A percentile compares a stretch with the other conserved stretches of the same genome.
Conservation (phyloP, 495 filamentous ascomycete species). For the Hapsidospora chrysogenum region DNA sequence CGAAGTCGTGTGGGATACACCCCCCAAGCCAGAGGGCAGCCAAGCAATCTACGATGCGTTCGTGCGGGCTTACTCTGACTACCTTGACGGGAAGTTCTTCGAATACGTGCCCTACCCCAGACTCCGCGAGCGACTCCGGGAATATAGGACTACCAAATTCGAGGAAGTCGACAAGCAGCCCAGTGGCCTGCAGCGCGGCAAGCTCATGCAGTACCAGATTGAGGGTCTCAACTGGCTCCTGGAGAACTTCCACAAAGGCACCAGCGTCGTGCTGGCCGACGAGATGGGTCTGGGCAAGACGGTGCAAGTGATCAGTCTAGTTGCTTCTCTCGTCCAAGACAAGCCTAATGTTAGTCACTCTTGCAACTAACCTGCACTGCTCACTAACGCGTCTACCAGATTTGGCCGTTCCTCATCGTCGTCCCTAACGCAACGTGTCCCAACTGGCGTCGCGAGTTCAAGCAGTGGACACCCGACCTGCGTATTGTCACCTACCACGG, state of each 20-base stretch:
- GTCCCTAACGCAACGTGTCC: conserved; percentile 89
- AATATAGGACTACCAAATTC: conserved; percentile 49
- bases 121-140: conserved; percentile 43
- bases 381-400: conserved; percentile 9
- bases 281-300: conserved; percentile 99
- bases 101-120: conserved; percentile 28
- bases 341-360: conserved; percentile 27
- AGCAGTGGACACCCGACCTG: conserved; percentile 75
- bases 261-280: conserved; percentile 90
- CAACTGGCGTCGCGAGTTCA: conserved; percentile 95
- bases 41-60: conserved; percentile 67
- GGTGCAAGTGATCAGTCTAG: conserved; percentile 75
- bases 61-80: conserved; percentile 66
- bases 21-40: conserved; percentile 35
- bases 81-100: conserved; percentile 58
- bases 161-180: conserved; percentile 57
- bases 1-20: conserved; percentile 75
- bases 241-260: conserved; percentile 64
- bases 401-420: conserved; percentile 87
- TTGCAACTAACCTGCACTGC: neutral
- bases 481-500: conserved; percentile 89
- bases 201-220: conserved; percentile 85
- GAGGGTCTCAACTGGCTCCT: conserved; percentile 96
- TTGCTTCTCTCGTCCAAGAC: conserved; percentile 61
- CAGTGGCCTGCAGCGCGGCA: conserved; percentile 49